Base-by-base conservation (phyloP, 2,329 filamentous ascomycete genomes). In the Pseudogymnoascus sp. region DNA sequence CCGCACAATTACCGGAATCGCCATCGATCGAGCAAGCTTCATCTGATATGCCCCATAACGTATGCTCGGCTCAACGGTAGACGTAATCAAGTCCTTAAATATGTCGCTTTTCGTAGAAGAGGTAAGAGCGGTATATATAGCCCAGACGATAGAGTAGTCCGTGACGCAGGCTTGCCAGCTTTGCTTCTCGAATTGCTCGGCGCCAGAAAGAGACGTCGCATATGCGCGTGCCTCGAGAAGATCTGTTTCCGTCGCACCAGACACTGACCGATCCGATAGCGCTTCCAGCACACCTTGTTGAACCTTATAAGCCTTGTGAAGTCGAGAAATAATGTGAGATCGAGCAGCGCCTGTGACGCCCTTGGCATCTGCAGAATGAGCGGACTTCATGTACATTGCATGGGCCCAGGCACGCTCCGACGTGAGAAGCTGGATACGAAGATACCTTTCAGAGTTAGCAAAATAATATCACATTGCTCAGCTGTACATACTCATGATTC, bases 331-430 rank as follows among this genome's bases (percentile, higher is more conserved):
- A 38, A 97, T 94, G 74, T 99, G 93, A 60, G 88, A 88, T 70
- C 92, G 86, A 16, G 90, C 88, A 59, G 88, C 85, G 63, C 92
- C 88, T 28, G 86, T 84, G 65, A 96, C 88, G 57, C 86, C 87
- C 73, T 90, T 89, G 63, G 87, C 86, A 68, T 94, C 90, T 68
- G 89, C 83, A 38, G 89, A 84, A 72, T 95, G 90, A 18, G 85
- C 79, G 3, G 90, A 84, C 75, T 96, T 97, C 82, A 97, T 91
- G 72, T 89, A 86, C 92, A 97, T 95, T 62, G 92, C 93, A 74
- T 96, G 88, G 37, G 94, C 93, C 90, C 92, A 97, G 59, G 92
- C 90, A 65, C 94, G 85, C 77, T 99, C 94, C 63, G 92, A 86
- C 38, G 86, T 89, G 70, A 97, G 85, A 61, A 99, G 81, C 33